Evolutionary conservation across 495 filamentous ascomycete genomes (phyloP).

Genomic region (Daldinia decipiens): DNA sequence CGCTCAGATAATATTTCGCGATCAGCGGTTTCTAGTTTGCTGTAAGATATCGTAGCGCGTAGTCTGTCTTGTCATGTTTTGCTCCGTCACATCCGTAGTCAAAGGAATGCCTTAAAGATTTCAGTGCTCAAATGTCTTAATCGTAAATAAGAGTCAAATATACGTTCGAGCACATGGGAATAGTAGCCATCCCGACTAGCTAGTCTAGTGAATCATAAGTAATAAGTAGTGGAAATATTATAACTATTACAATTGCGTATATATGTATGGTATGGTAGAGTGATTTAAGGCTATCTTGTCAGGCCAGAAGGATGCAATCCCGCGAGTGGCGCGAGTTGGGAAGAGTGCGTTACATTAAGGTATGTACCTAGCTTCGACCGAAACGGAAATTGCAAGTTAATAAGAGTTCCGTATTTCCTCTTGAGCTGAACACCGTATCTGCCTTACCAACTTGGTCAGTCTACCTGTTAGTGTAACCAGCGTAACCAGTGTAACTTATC

Average conservation of each 20-base stretch:
- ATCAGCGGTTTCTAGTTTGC: not conserved
- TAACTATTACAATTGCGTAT: not conserved
- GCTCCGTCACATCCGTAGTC: constrained; percentile 37
- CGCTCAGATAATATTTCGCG: constrained; percentile 1
- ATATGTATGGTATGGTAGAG: constrained; percentile 2
- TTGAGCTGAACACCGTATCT: not conserved
- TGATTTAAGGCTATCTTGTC: constrained; percentile 1
- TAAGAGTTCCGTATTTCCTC: not conserved
- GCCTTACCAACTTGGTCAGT: not conserved
- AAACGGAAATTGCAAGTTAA: constrained; percentile 3
- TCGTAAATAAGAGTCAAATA: constrained; percentile 18
- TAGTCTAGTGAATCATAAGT: not conserved
- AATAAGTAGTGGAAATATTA: not conserved
- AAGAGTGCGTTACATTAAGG: not conserved
- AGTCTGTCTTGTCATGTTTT: not conserved
- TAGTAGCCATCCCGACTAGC: constrained; percentile 19
- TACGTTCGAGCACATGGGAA: constrained; percentile 15
- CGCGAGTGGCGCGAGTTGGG: constrained; percentile 22
- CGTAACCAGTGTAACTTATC: no score
- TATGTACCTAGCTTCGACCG: no score
- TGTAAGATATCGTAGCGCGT: constrained; percentile 10
- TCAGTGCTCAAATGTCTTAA: constrained; percentile 21
- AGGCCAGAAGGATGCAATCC: constrained; percentile 8
- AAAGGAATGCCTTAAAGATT: constrained; percentile 8
- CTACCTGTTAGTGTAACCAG: not conserved